Conservation (phyloP, 1,284 basidiomycete genomes). For the Cystobasidium pallidum region DNA sequence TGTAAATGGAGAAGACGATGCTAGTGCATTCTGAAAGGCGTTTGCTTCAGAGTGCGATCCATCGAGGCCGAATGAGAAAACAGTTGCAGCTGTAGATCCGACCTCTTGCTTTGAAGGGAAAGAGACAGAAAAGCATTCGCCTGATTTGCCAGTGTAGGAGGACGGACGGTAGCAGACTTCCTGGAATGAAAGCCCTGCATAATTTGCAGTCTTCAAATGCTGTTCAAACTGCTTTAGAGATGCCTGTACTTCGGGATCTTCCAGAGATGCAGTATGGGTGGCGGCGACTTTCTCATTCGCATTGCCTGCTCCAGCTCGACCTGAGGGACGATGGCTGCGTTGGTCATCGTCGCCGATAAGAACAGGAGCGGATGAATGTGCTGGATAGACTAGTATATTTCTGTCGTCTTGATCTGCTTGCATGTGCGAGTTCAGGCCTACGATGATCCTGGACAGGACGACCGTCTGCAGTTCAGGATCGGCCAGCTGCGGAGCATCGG, state of each 20-base stretch:
- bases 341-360: not conserved
- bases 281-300: constrained; percentile 2
- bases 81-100: constrained; percentile 8
- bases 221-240: constrained; percentile 34
- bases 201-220: constrained; percentile 15
- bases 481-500: constrained; percentile 4
- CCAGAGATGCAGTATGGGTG: not conserved
- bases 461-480: constrained; percentile 1
- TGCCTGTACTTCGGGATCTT: constrained; percentile 30
- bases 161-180: constrained; percentile 21
- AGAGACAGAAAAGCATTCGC: constrained; percentile 33
- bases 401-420: constrained; percentile 22
- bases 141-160: not conserved
- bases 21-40: constrained; percentile 1
- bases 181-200: constrained; percentile 13
- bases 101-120: not conserved
- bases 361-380: constrained; percentile 35
- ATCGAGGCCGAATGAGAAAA: constrained; percentile 11
- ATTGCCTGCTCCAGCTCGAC: not conserved
- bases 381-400: constrained; percentile 38
- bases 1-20: constrained; percentile 14
- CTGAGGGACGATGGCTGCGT: constrained; percentile 14
- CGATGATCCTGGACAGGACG: constrained; percentile 30
- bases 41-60: not conserved
- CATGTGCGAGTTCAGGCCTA: constrained; percentile 31